Evolutionary conservation across 306 rosid genomes (phyloP).

Genomic region (Fragaria ananassa): DNA sequence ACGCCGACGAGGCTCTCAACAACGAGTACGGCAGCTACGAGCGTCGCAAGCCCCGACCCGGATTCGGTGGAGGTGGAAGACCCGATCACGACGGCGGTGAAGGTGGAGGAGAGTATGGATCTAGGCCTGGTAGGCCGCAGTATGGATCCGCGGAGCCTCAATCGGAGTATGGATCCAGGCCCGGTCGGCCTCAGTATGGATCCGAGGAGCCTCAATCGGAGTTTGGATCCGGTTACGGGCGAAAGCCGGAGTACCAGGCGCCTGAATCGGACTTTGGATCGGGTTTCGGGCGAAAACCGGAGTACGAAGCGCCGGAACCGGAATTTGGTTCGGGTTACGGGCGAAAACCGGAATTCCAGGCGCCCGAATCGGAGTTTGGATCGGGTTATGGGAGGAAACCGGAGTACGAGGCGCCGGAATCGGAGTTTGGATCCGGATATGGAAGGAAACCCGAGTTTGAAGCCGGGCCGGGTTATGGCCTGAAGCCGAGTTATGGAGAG

Average conservation of each 20-base stretch:
- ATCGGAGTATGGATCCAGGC: conserved; percentile 20
- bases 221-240: conserved; percentile 32
- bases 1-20: conserved; percentile 56
- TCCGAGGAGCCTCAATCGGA: not conserved
- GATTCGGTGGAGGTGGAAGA: not conserved
- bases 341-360: no score
- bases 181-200: not conserved
- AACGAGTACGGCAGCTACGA: conserved; percentile 69
- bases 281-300: not conserved
- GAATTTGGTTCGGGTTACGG: no score
- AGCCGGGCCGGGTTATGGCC: conserved; percentile 23
- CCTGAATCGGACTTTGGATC: conserved; percentile 20
- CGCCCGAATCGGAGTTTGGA: not conserved
- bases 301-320: no score
- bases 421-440: conserved; percentile 9
- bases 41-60: conserved; percentile 56
- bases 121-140: conserved; percentile 14
- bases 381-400: conserved; percentile 27
- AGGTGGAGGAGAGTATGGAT: conserved; percentile 22
- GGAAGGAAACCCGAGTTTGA: conserved; percentile 13
- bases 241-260: conserved; percentile 1
- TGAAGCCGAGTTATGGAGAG: conserved; percentile 15
- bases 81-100: not conserved
- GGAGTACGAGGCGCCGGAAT: not conserved
- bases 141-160: not conserved